phyloP scores from a whole-genome alignment of 75 land plant species.

The Azolla pinnata region DNA sequence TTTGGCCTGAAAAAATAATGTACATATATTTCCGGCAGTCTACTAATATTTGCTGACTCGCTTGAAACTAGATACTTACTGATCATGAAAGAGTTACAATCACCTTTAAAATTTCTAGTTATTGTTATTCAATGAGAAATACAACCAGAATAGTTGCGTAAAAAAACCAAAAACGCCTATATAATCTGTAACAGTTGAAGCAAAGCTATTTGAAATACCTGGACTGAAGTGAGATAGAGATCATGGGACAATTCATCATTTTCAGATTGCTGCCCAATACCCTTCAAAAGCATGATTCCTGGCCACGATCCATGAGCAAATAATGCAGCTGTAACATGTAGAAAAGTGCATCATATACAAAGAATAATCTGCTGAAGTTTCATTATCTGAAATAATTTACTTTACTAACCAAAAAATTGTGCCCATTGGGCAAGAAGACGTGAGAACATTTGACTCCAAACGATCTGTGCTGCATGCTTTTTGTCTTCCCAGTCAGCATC shows the following conservation, averaged over 20 bases:
- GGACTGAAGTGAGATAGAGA: slow-evolving; percentile 19
- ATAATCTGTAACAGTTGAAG: background rate
- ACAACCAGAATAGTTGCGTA: too few species aligned
- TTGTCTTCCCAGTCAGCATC: slow-evolving; percentile 45
- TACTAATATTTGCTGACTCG: too few species aligned
- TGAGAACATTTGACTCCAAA: slow-evolving; percentile 65
- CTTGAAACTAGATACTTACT: too few species aligned
- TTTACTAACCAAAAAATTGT: slow-evolving; percentile 67
- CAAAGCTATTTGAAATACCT: slow-evolving; percentile 4
- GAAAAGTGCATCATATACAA: background rate
- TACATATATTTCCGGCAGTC: too few species aligned
- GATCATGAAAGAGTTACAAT: too few species aligned
- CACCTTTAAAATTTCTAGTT: too few species aligned
- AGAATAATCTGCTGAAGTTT: background rate
- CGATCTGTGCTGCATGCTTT: slow-evolving; percentile 40
- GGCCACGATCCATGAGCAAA: slow-evolving; percentile 16
- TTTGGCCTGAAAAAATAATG: too few species aligned
- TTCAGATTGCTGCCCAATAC: slow-evolving; percentile 7
- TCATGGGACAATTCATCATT: slow-evolving; percentile 5
- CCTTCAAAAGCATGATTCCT: slow-evolving; percentile 14
- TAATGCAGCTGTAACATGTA: slow-evolving; percentile 19
- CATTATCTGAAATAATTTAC: background rate
- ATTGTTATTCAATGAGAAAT: too few species aligned
- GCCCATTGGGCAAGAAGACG: slow-evolving; percentile 79
- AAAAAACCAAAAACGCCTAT: too few species aligned